A percentile compares a stretch with the other conserved stretches of the same genome.
These are phyloP conservation scores for Hura crepitans DNA, from an alignment of 441 rosid species.

Conservation along the genomic window DNA sequence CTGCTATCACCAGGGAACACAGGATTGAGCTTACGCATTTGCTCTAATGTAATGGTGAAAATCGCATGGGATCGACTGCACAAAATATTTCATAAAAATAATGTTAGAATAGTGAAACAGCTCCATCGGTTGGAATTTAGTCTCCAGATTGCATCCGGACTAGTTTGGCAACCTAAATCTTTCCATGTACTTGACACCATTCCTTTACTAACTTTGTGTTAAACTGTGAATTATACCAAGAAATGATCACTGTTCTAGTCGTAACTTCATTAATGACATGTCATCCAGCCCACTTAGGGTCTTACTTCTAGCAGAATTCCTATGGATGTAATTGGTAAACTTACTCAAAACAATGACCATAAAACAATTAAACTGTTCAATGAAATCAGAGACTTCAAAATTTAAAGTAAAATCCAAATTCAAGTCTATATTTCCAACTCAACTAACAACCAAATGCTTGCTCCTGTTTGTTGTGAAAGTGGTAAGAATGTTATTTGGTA, in stretches of 20 bases:
- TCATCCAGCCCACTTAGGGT: neutral
- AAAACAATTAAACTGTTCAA: too few relatives aligned
- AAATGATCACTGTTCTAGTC: neutral
- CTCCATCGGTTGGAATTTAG: too few relatives aligned
- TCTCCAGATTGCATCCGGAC: conserved; percentile 10
- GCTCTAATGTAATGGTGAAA: conserved; percentile 95
- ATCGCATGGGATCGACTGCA: conserved; percentile 98
- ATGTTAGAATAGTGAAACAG: neutral
- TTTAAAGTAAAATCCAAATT: neutral
- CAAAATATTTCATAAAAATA: conserved; percentile 20
- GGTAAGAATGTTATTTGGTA: neutral
- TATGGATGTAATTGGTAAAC: neutral
- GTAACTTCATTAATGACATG: too few relatives aligned
- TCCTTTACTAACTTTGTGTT: neutral
- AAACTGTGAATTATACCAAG: neutral
- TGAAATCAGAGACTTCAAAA: neutral
- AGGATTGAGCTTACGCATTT: conserved; percentile 73
- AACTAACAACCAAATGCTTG: neutral
- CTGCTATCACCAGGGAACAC: conserved; percentile 47
- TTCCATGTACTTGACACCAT: neutral
- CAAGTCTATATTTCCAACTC: neutral
- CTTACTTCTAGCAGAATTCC: neutral
- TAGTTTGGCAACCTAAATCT: neutral
- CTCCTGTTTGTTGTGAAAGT: neutral
- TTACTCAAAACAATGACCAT: neutral